These are phyloP conservation scores for Metschnikowia noctiluminum DNA, from an alignment of 805 yeast genomes.

Conservation along the genomic window DNA sequence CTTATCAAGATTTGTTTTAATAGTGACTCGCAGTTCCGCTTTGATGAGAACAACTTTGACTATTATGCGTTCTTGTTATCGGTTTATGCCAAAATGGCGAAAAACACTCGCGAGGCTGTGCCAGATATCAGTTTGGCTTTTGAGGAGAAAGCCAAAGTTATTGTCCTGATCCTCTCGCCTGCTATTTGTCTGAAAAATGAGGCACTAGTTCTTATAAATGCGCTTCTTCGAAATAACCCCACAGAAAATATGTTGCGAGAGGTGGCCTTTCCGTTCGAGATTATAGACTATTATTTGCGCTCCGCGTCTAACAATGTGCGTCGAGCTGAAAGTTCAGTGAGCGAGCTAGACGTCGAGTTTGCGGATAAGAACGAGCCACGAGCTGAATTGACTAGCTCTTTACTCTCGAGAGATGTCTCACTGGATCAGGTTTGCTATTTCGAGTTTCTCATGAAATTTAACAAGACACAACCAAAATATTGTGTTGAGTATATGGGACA, in stretches of 20 bases:
- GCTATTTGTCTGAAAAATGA: slow-evolving; percentile 8
- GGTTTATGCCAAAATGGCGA: neutral
- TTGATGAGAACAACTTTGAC: neutral
- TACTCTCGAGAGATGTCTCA: neutral
- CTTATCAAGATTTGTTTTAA: neutral
- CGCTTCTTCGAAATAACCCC: slow-evolving; percentile 1
- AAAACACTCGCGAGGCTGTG: neutral
- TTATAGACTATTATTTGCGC: slow-evolving; percentile 12
- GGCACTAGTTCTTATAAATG: slow-evolving; percentile 1
- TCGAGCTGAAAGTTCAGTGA: neutral
- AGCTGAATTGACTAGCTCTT: neutral
- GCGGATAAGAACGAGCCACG: neutral
- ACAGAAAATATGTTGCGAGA: slow-evolving; percentile 2
- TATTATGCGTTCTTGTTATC: slow-evolving; percentile 1
- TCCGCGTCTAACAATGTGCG: neutral
- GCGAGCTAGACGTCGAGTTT: slow-evolving; percentile 10
- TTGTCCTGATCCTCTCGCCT: slow-evolving; percentile 9
- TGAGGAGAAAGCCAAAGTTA: slow-evolving; percentile 5
- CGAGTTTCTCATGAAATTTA: slow-evolving; percentile 8
- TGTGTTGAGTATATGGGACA: slow-evolving; percentile 1
- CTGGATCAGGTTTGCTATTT: slow-evolving; percentile 3
- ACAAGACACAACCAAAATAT: neutral
- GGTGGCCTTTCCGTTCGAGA: slow-evolving; percentile 14
- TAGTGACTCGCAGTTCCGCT: neutral
- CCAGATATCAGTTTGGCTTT: neutral